phyloP scores from a whole-genome alignment of 2,329 filamentous ascomycete genomes.

The Venturia oleaginea region DNA sequence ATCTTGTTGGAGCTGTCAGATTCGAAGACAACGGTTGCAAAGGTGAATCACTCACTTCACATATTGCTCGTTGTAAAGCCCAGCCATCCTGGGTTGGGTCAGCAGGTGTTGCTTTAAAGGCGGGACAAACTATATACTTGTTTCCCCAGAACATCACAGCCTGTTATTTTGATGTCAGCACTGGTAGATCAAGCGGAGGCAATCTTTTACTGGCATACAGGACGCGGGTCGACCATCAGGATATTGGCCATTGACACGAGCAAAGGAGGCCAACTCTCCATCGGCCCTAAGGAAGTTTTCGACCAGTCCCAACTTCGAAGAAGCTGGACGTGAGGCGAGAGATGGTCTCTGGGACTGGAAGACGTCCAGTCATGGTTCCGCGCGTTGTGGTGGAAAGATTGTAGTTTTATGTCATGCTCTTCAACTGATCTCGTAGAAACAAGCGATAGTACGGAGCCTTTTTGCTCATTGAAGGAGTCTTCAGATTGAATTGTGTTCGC shows the following conservation, averaged over 20 bases:
- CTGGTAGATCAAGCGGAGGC: too few relatives aligned
- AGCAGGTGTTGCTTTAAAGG: not conserved
- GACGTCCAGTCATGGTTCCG: constrained; percentile 3
- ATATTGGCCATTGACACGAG: constrained; percentile 58
- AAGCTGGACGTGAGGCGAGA: constrained; percentile 6
- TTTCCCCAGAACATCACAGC: constrained; percentile 60
- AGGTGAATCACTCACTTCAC: not conserved
- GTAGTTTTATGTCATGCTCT: not conserved
- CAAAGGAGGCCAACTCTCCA: constrained; percentile 10
- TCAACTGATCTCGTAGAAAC: not conserved
- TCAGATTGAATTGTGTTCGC: not conserved
- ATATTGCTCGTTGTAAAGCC: constrained; percentile 53
- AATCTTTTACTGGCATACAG: not conserved
- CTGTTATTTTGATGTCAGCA: constrained; percentile 26
- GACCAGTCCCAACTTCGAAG: constrained; percentile 12
- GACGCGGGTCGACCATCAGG: constrained; percentile 58
- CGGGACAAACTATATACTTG: constrained; percentile 24
- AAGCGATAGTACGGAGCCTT: not conserved
- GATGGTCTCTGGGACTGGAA: not conserved
- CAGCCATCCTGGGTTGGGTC: constrained; percentile 25
- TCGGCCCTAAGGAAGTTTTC: constrained; percentile 6
- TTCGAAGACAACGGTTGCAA: not conserved
- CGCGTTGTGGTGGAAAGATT: not conserved
- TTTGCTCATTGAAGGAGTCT: not conserved
- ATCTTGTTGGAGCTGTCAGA: not conserved